Evolutionary conservation across 1,284 basidiomycete genomes (phyloP).

Genomic region (Naganishia cerealis): DNA sequence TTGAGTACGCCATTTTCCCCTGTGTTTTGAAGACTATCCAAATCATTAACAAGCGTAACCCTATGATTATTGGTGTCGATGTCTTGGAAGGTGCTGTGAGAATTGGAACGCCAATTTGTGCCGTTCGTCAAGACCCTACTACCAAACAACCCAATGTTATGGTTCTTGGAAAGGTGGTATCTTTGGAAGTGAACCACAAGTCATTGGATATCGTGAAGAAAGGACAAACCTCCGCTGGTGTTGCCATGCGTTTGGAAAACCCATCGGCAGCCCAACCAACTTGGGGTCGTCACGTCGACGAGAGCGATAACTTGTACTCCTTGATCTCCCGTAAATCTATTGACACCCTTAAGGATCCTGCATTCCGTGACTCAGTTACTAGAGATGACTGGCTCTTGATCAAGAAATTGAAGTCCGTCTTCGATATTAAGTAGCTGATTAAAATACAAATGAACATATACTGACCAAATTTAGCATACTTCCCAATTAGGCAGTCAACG

Average conservation of each 20-base stretch:
- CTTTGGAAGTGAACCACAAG: conserved; percentile 92
- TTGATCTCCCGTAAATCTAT: too few relatives aligned
- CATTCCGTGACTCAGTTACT: conserved; percentile 92
- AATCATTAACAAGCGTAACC: conserved; percentile 93
- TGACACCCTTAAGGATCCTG: conserved; percentile 99
- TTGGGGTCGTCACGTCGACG: too few relatives aligned
- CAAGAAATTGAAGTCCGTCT: conserved; percentile 82
- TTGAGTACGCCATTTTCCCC: conserved; percentile 95
- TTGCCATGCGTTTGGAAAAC: too few relatives aligned
- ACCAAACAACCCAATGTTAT: conserved; percentile 90
- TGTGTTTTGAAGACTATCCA: conserved; percentile 89
- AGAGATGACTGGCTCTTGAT: conserved; percentile 95
- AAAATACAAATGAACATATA: too few relatives aligned
- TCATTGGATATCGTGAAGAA: conserved; percentile 81
- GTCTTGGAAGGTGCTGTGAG: conserved; percentile 89
- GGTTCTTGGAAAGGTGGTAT: conserved; percentile 92
- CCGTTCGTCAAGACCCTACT: conserved; percentile 76
- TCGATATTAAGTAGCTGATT: conserved; percentile 54
- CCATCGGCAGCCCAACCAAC: too few relatives aligned
- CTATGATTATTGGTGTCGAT: conserved; percentile 95
- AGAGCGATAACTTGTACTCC: too few relatives aligned
- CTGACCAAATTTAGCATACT: too few relatives aligned
- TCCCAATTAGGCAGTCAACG: too few relatives aligned
- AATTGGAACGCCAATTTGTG: conserved; percentile 93
- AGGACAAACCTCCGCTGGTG: conserved; percentile 87